Evolutionary conservation across 2,329 filamentous ascomycete species (phyloP).

Genomic region (Arthroderma sp.): DNA sequence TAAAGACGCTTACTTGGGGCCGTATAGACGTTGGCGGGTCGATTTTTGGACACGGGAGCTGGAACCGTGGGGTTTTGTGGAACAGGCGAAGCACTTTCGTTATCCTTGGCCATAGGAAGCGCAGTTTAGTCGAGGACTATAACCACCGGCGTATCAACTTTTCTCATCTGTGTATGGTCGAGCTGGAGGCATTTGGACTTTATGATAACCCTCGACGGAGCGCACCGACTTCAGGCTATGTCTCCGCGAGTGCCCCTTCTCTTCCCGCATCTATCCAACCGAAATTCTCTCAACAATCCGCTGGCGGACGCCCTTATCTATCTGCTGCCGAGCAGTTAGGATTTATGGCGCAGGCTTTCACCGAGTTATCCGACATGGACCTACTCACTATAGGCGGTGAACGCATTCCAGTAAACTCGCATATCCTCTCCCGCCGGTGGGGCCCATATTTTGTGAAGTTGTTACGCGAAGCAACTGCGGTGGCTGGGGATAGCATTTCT

Average conservation of each 20-base stretch:
- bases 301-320: conserved; percentile 63
- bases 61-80: conserved; percentile 94
- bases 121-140: conserved; percentile 92
- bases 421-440: conserved; percentile 77
- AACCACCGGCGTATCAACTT: conserved; percentile 98
- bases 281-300: conserved; percentile 40
- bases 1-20: conserved; percentile 81
- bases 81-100: conserved; percentile 88
- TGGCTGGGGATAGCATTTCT: conserved; percentile 52
- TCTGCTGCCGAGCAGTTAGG: conserved; percentile 74
- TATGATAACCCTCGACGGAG: conserved; percentile 86
- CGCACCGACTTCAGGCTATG: conserved; percentile 66
- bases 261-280: conserved; percentile 42
- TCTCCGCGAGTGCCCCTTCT: conserved; percentile 66
- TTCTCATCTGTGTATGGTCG: conserved; percentile 89
- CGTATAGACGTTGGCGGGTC: conserved; percentile 89
- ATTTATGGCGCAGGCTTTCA: conserved; percentile 60
- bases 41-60: conserved; percentile 92
- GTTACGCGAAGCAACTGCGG: conserved; percentile 62
- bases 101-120: conserved; percentile 82
- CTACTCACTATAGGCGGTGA: conserved; percentile 84
- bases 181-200: conserved; percentile 90
- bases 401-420: conserved; percentile 83
- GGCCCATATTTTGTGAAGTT: conserved; percentile 92
- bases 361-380: conserved; percentile 94